Base-by-base conservation (phyloP, 2,329 filamentous ascomycete species). In the Nothomitra cinnamomea region DNA sequence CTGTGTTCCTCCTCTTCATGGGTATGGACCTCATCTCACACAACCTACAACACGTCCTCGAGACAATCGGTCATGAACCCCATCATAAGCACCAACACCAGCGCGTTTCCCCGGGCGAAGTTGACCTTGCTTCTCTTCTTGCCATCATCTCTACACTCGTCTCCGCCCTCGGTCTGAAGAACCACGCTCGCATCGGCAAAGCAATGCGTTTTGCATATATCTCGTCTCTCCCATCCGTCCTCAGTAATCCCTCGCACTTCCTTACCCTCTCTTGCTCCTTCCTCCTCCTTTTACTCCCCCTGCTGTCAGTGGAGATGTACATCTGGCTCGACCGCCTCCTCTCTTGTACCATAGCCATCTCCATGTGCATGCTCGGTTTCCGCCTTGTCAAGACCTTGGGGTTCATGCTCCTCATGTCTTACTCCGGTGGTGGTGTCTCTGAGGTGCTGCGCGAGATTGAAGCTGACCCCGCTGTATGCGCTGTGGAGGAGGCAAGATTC, bases 401-500 rank as follows among this genome's bases (percentile, higher is more conserved):
- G 1, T 79, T 88, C 25, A 96, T 98, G 87, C 77, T 98, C 32
- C 77, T 98, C 55, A 95, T 98, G 90, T 90, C 85, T 2, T 95
- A 94, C 65, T 67, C 69, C 12, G 69, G 73, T 12, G 65, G 67
- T 21, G 73, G 78, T 2, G 80, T 92, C 1, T 74, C 79, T 2
- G 80, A 83, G 21, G 82, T 95, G n/a, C 74, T 95, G 61, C 78
- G 79, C 54, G 87, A 94, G 65, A 89, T 98, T 52, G 83, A 88
- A 65, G 76, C 80, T 1, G 88, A 95, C 61, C 80, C 85, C 1
- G 76, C 77, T 54, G 80, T 96, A 24, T 77, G 77, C 45, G 76
- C 77, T 1, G 80, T 98, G 48, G 87, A 95, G 55, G 89, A 95
- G 62, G 90, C 89, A 1, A 82, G 88, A 64, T 95, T 98, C 67